Conservation (phyloP, 2,329 filamentous ascomycete species). For the Beauveria rudraprayagi region DNA sequence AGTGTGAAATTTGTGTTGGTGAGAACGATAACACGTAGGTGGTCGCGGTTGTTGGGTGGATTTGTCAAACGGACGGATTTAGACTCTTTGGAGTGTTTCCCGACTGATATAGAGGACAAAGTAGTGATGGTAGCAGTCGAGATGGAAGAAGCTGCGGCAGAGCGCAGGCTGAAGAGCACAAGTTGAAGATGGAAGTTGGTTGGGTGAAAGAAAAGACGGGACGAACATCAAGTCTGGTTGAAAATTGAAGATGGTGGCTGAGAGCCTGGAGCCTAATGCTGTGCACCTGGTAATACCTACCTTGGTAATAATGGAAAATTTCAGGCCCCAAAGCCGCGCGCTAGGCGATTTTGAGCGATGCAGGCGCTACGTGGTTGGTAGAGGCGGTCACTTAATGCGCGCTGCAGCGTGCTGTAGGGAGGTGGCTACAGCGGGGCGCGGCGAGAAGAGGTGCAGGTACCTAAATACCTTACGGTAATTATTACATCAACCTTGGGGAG, state of each 20-base stretch:
- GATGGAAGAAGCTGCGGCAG: not conserved
- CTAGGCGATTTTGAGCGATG: constrained; percentile 17
- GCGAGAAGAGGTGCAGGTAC: too few species aligned
- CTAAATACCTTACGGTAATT: too few species aligned
- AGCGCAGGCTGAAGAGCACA: not conserved
- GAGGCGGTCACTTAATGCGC: not conserved
- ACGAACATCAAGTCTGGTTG: not conserved
- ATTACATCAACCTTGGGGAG: too few species aligned
- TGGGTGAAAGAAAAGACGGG: not conserved
- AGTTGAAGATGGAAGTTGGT: not conserved
- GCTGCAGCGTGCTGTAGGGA: not conserved
- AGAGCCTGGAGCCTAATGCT: not conserved
- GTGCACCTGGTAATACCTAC: not conserved
- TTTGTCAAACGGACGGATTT: not conserved
- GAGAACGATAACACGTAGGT: not conserved
- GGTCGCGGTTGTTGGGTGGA: not conserved
- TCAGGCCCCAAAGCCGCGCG: constrained; percentile 13
- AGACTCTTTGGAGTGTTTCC: not conserved
- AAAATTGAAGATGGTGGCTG: constrained; percentile 8
- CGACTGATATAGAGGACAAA: too few species aligned
- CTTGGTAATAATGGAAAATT: not conserved
- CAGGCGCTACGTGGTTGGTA: not conserved
- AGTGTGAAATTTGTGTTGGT: not conserved
- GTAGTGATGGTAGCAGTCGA: too few species aligned
- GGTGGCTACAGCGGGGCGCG: too few species aligned